phyloP scores from a whole-genome alignment of 441 rosid genomes.

The Populus tomentosa region DNA sequence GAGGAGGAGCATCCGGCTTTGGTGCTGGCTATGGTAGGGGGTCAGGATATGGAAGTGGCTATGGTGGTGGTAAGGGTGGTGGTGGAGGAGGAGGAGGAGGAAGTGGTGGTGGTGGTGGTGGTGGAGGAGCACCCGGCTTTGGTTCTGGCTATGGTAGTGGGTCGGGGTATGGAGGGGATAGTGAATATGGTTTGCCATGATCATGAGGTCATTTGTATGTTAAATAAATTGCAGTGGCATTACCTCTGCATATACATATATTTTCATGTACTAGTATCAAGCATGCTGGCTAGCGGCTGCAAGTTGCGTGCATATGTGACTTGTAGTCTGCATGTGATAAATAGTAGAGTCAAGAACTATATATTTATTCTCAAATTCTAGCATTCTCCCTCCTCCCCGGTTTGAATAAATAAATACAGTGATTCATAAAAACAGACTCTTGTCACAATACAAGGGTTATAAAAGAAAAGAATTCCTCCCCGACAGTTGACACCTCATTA shows the following conservation, averaged over 20 bases:
- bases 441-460: too few relatives aligned
- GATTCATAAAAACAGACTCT: too few relatives aligned
- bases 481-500: too few relatives aligned
- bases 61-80: constrained; percentile 30
- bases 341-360: too few relatives aligned
- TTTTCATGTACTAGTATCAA: not conserved
- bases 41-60: constrained; percentile 15
- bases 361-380: too few relatives aligned
- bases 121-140: constrained; percentile 8
- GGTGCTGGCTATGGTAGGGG: constrained; percentile 18
- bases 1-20: constrained; percentile 20
- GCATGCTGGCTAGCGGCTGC: too few relatives aligned
- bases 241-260: not conserved
- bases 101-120: constrained; percentile 6
- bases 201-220: not conserved
- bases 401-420: too few relatives aligned
- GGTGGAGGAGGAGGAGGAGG: constrained; percentile 24
- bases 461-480: too few relatives aligned
- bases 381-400: too few relatives aligned
- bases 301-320: too few relatives aligned
- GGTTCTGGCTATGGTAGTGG: constrained; percentile 32
- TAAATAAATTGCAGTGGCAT: not conserved
- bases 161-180: constrained; percentile 26
- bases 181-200: constrained; percentile 20
- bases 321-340: too few relatives aligned